Conservation (phyloP, 352 stramenopile genomes). For the Phytophthora litchii region DNA sequence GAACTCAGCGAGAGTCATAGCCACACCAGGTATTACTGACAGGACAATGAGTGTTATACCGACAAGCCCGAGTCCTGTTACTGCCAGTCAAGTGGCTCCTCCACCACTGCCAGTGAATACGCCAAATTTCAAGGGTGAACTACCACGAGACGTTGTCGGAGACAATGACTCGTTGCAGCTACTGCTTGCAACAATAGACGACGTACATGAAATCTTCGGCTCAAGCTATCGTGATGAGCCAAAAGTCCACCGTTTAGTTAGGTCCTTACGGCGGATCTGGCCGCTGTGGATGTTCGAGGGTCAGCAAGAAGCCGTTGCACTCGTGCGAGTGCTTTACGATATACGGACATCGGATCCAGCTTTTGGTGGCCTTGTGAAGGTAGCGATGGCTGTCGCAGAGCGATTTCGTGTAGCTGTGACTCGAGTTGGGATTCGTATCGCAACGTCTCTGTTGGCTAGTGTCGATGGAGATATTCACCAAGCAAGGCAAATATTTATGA, state of each 20-base stretch:
- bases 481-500: slow-evolving; percentile 34
- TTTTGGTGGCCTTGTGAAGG: slow-evolving; percentile 70
- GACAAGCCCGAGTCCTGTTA: not conserved
- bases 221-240: slow-evolving; percentile 64
- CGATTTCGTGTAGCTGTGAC: slow-evolving; percentile 56
- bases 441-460: slow-evolving; percentile 44
- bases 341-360: slow-evolving; percentile 63
- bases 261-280: slow-evolving; percentile 62
- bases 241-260: slow-evolving; percentile 66
- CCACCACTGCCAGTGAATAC: slow-evolving; percentile 43
- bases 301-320: slow-evolving; percentile 53
- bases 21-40: slow-evolving; percentile 7
- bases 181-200: slow-evolving; percentile 52
- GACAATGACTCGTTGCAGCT: slow-evolving; percentile 45
- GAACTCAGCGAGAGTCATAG: slow-evolving; percentile 10
- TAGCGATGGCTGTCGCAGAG: slow-evolving; percentile 45
- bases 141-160: slow-evolving; percentile 50
- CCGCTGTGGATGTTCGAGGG: slow-evolving; percentile 80
- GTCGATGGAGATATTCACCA: slow-evolving; percentile 34
- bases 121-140: slow-evolving; percentile 71
- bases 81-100: not conserved
- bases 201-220: slow-evolving; percentile 74
- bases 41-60: slow-evolving; percentile 6
- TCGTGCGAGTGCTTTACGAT: slow-evolving; percentile 75
- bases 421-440: slow-evolving; percentile 48